Conservation (phyloP, 257 asterid genomes). For the Fraxinus quadrangulata region DNA sequence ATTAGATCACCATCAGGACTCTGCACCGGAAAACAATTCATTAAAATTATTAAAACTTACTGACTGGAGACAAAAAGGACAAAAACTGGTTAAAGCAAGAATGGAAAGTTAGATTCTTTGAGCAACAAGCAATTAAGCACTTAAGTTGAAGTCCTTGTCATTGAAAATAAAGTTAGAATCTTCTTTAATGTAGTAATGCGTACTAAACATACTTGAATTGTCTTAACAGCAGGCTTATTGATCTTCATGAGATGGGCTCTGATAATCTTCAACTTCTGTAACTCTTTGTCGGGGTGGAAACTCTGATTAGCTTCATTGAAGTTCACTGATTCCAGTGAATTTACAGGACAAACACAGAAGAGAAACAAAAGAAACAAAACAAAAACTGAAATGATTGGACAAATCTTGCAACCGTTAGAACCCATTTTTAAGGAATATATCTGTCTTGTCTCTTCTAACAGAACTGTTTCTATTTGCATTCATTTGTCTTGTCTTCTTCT, state of each 20-base stretch:
- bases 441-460: constrained; percentile 31
- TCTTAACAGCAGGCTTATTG: constrained; percentile 73
- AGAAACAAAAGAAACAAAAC: constrained; percentile 53
- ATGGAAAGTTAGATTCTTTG: constrained; percentile 16
- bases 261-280: constrained; percentile 46
- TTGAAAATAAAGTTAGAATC: neutral
- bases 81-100: neutral
- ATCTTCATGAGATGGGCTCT: constrained; percentile 63
- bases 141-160: neutral
- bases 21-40: constrained; percentile 35
- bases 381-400: constrained; percentile 52
- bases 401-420: constrained; percentile 36
- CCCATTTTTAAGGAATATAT: constrained; percentile 47
- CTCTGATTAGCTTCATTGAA: constrained; percentile 45
- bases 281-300: constrained; percentile 57
- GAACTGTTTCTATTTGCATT: constrained; percentile 31
- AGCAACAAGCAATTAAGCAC: constrained; percentile 1
- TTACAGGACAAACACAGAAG: constrained; percentile 50
- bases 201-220: constrained; percentile 56
- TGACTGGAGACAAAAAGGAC: neutral
- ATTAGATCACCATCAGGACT: constrained; percentile 93
- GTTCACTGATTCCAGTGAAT: constrained; percentile 25
- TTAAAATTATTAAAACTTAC: no score
- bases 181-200: neutral
- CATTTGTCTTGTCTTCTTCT: constrained; percentile 49